Evolutionary conservation across 2,329 filamentous ascomycete genomes (phyloP).

Genomic region (Pestalotiopsis sp.): DNA sequence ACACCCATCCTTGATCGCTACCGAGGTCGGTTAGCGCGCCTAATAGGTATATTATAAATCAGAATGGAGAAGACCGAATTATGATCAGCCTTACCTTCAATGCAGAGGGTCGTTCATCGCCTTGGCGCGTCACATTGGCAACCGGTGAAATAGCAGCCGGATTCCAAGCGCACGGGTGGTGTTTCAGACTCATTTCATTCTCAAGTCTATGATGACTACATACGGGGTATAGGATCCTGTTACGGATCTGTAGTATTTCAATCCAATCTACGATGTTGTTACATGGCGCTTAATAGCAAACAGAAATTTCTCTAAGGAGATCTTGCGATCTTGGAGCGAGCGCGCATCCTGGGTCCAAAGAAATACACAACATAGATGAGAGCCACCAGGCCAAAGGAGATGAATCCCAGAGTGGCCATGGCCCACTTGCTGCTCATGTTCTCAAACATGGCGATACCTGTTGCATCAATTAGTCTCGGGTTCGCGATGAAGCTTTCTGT

Average conservation of each 20-base stretch:
- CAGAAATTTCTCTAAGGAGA: background rate
- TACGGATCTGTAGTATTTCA: background rate
- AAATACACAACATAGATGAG: slow-evolving; percentile 43
- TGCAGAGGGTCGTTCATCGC: no score
- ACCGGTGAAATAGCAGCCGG: no score
- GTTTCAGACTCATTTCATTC: background rate
- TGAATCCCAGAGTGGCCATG: slow-evolving; percentile 40
- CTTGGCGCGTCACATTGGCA: no score
- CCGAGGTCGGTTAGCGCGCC: background rate
- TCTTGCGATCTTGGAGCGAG: slow-evolving; percentile 35
- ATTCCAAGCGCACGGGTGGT: background rate
- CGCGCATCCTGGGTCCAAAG: slow-evolving; percentile 35
- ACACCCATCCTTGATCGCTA: background rate
- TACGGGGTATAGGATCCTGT: background rate
- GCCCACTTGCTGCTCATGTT: slow-evolving; percentile 41
- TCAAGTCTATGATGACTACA: background rate
- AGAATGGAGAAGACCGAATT: no score
- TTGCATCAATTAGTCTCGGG: slow-evolving; percentile 9
- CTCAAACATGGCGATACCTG: slow-evolving; percentile 35
- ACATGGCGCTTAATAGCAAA: background rate
- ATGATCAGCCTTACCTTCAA: no score
- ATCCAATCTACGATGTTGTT: background rate
- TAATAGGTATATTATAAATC: background rate
- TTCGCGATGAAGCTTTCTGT: background rate
- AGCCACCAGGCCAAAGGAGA: slow-evolving; percentile 38